Evolutionary conservation across 495 filamentous ascomycete species (phyloP), one percentile per base, ranked within the genome.

Genomic region (Peziza echinospora): DNA sequence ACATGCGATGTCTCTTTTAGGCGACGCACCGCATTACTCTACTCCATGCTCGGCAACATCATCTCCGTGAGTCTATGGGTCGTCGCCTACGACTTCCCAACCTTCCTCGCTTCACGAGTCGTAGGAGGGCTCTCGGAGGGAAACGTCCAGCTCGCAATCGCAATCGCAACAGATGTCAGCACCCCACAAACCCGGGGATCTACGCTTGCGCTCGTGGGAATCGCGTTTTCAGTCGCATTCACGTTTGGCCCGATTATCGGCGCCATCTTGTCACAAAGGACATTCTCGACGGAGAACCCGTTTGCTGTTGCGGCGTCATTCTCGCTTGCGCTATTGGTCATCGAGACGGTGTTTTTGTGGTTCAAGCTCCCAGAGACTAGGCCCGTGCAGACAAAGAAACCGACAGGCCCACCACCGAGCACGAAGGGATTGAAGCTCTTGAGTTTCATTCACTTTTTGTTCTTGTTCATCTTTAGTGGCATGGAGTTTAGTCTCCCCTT

Each of bases 401-500:
- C 57, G n/a, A 49, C 47, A 40, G 41, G 43, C 2, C 43, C 51
- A 0, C 48, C 47, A 13, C 19, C 8, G 16, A 45, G 30, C 26
- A 41, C 43, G 21, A 17, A 51, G 50, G 48, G 56, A 21, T 44
- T 53, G 6, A 42, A 26, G 21, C 54, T 92, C n/a, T 73, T 99
- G 28, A 93, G 93, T 59, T 58, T 77, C 5, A 75, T 84, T 0
- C 89, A 99, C 60, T 74, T 99, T 57, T 60, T 76, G 40, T 99
- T 99, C 64, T 73, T 99, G 46, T 75, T 99, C 8, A 92, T 92
- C 53, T 99, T 99, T 63, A 89, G 82, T 21, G 89, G 89, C 44
- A 80, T 99, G 77, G 89, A 99, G 55, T 96, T 93, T 60, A 82
- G 77, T 1, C 76, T 99, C 0, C 84, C 89, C 0, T 99, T 99